Evolutionary conservation across 164 flowering plant species (phyloP).

Genomic region (Warburgia ugandensis): DNA sequence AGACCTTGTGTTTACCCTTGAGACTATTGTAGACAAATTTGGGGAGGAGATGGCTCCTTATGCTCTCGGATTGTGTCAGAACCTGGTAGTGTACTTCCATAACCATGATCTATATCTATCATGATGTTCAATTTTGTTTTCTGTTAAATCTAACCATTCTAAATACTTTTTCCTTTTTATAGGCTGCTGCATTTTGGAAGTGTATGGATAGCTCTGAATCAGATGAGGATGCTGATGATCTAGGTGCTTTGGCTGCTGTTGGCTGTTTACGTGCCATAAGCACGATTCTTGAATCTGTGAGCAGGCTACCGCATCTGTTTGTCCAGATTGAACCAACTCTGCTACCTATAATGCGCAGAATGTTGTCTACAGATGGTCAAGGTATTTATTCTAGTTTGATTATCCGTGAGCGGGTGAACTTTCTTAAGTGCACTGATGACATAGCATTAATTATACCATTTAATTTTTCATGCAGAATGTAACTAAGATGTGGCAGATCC

Average conservation of each 20-base stretch:
- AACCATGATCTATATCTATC: neutral
- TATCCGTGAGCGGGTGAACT: too few species aligned
- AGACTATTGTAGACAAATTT: constrained; percentile 98
- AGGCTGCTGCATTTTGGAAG: constrained; percentile 99
- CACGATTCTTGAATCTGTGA: constrained; percentile 97
- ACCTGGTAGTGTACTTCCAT: constrained; percentile 52
- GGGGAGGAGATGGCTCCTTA: constrained; percentile 99
- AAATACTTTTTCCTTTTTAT: constrained; percentile 3
- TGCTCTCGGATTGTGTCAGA: constrained; percentile 96
- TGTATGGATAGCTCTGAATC: constrained; percentile 88
- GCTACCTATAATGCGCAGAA: constrained; percentile 90
- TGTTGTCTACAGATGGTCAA: constrained; percentile 99
- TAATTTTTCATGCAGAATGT: too few species aligned
- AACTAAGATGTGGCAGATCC: too few species aligned
- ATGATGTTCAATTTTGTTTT: neutral
- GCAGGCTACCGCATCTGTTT: constrained; percentile 90
- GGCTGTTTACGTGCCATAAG: constrained; percentile 99
- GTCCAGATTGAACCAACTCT: constrained; percentile 78
- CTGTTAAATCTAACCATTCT: too few species aligned
- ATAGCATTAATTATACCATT: too few species aligned
- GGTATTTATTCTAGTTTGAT: constrained; percentile 31
- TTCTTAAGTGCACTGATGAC: too few species aligned
- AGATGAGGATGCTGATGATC: constrained; percentile 92
- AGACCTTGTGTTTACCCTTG: constrained; percentile 95
- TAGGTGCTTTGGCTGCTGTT: constrained; percentile 98